These are phyloP conservation scores for Clausena lansium DNA, from an alignment of 345 rosid species.

Conservation along the genomic window DNA sequence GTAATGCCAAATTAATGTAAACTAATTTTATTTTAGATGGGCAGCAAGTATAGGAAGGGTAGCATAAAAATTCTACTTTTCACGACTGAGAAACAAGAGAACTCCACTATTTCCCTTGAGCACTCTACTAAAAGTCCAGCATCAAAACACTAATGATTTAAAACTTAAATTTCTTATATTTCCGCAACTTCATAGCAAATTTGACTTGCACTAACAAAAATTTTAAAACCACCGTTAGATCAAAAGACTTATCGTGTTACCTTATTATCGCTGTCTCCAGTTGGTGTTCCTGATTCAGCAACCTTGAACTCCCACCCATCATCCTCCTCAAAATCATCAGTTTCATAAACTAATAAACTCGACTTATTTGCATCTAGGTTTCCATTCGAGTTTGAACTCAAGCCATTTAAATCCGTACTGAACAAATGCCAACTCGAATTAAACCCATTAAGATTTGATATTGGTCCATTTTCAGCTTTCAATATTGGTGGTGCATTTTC, in stretches of 20 bases:
- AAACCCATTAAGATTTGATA: slow-evolving; percentile 15
- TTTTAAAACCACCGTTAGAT: neutral
- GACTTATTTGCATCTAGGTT: slow-evolving; percentile 1
- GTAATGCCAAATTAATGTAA: neutral
- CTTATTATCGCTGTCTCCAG: slow-evolving; percentile 18
- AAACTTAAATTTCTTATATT: neutral
- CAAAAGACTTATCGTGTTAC: slow-evolving; percentile 13
- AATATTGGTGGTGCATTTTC: neutral
- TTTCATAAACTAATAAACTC: neutral
- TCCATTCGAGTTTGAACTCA: neutral
- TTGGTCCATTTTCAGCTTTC: slow-evolving; percentile 25
- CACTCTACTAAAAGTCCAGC: neutral
- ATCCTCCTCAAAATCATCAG: slow-evolving; percentile 21
- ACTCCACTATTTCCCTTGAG: neutral
- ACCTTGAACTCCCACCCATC: slow-evolving; percentile 44
- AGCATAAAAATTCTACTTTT: neutral
- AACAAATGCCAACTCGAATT: slow-evolving; percentile 36
- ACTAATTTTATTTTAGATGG: neutral
- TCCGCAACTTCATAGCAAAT: neutral
- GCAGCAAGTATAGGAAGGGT: neutral
- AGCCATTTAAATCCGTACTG: slow-evolving; percentile 23
- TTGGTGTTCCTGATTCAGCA: slow-evolving; percentile 23
- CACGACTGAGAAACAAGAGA: neutral
- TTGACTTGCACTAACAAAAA: neutral
- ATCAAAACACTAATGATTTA: neutral